phyloP scores from a whole-genome alignment of 2,329 filamentous ascomycete species.

The Bipolaris bicolor region DNA sequence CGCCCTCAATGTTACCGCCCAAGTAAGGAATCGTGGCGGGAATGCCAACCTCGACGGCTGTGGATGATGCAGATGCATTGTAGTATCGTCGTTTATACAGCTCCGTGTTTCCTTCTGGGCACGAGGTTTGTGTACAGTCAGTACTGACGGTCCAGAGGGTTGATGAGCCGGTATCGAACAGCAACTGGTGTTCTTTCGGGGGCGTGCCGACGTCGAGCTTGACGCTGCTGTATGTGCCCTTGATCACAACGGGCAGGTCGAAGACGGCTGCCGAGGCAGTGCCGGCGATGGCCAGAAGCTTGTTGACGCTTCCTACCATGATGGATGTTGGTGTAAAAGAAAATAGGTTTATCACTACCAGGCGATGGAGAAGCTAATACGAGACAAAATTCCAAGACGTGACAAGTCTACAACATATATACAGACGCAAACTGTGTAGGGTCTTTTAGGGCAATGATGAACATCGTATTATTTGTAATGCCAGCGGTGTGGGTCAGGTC shows the following conservation, averaged over 20 bases:
- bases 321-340: background rate
- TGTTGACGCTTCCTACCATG: constrained; percentile 3
- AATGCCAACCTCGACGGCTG: constrained; percentile 14
- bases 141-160: constrained; percentile 21
- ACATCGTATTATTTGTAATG: no score
- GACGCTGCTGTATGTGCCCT: constrained; percentile 15
- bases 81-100: constrained; percentile 19
- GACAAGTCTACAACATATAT: no score
- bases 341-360: background rate
- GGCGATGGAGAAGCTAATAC: no score
- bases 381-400: background rate
- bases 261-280: constrained; percentile 20
- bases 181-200: constrained; percentile 17
- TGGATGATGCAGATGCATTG: constrained; percentile 19
- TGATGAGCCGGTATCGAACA: constrained; percentile 28
- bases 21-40: constrained; percentile 18
- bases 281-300: constrained; percentile 1
- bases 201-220: constrained; percentile 17
- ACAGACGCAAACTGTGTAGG: no score
- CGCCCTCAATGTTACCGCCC: constrained; percentile 21
- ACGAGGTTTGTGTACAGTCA: constrained; percentile 20
- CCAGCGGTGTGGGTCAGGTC: no score
- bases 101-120: constrained; percentile 10
- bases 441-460: no score
- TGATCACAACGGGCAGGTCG: constrained; percentile 20